These are phyloP conservation scores for Rutstroemia sp. DNA, from an alignment of 2,329 filamentous ascomycete genomes.

Conservation along the genomic window DNA sequence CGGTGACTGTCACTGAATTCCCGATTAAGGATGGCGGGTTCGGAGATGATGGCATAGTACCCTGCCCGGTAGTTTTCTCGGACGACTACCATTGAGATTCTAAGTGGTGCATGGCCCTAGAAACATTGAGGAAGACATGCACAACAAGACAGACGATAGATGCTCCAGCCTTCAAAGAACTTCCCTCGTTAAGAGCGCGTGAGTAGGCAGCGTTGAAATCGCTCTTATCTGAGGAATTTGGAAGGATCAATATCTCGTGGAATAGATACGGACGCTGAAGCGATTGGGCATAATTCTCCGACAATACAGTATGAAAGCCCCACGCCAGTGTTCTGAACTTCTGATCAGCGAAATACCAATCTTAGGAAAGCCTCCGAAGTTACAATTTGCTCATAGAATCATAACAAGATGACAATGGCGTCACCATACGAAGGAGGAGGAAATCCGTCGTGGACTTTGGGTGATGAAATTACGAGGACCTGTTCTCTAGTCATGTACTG, in stretches of 20 bases:
- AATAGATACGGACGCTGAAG: too few relatives aligned
- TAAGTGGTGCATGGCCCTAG: neutral
- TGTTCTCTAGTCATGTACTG: too few relatives aligned
- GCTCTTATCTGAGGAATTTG: neutral
- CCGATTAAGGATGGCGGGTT: neutral
- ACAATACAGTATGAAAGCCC: too few relatives aligned
- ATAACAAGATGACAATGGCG: neutral
- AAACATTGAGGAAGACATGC: neutral
- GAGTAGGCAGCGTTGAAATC: neutral
- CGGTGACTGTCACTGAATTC: neutral
- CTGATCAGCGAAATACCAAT: too few relatives aligned
- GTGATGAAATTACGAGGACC: too few relatives aligned
- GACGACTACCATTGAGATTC: neutral
- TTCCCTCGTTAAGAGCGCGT: neutral
- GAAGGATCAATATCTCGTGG: neutral
- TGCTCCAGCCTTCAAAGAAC: neutral
- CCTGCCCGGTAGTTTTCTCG: constrained; percentile 4
- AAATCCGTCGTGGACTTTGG: too few relatives aligned
- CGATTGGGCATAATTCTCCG: too few relatives aligned
- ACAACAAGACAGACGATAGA: neutral
- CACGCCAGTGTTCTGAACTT: too few relatives aligned
- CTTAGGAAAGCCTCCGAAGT: too few relatives aligned
- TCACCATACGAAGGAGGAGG: neutral
- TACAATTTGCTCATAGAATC: neutral
- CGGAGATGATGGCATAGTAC: neutral